phyloP scores from a whole-genome alignment of 2,329 filamentous ascomycete genomes.

The Seiridium unicorne region DNA sequence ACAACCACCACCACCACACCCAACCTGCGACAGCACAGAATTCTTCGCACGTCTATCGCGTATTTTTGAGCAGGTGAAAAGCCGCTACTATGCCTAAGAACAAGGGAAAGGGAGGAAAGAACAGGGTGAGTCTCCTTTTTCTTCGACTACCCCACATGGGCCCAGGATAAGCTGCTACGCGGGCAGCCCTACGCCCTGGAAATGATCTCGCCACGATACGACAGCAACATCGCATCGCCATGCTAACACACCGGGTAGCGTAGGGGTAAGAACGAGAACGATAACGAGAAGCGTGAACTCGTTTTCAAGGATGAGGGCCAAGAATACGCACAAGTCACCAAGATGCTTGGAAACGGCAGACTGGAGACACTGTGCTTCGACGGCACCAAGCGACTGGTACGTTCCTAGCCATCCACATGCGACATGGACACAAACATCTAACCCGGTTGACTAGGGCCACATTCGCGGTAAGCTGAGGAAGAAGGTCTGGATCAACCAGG shows the following conservation, averaged over 20 bases:
- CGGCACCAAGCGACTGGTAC: constrained; percentile 66
- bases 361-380: constrained; percentile 95
- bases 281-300: constrained; percentile 98
- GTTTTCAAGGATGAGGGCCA: constrained; percentile 99
- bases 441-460: constrained; percentile 52
- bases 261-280: constrained; percentile 98
- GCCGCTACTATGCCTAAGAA: constrained; percentile 85
- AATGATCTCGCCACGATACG: not conserved
- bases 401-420: constrained; percentile 45
- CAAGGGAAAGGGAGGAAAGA: constrained; percentile 72
- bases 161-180: too few species aligned
- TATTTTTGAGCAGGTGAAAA: constrained; percentile 13
- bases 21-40: not conserved
- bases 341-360: constrained; percentile 95
- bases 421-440: constrained; percentile 12
- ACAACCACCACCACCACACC: not conserved
- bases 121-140: constrained; percentile 2
- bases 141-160: too few species aligned
- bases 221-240: not conserved
- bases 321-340: constrained; percentile 75
- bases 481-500: constrained; percentile 99
- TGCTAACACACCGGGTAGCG: constrained; percentile 65
- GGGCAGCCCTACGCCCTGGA: too few species aligned
- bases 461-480: constrained; percentile 96
- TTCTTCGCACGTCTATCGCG: constrained; percentile 8